Evolutionary conservation across 148 eudicot species (phyloP).

Genomic region (Silene conica): DNA sequence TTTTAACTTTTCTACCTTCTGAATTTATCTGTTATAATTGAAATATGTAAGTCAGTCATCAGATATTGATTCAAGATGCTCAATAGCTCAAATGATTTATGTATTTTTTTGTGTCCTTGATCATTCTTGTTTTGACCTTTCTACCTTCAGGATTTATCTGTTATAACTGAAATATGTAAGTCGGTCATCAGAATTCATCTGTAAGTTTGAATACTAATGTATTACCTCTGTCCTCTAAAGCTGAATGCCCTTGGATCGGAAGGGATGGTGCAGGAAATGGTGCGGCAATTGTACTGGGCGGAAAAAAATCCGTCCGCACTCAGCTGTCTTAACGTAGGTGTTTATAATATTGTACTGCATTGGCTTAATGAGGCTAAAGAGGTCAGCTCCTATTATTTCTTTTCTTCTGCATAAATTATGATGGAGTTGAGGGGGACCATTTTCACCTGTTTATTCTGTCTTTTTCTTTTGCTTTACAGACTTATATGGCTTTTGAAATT

Average conservation of each 20-base stretch:
- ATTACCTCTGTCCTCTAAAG: slow-evolving; percentile 28
- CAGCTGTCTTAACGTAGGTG: slow-evolving; percentile 25
- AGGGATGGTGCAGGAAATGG: slow-evolving; percentile 66
- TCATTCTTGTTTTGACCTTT: background rate
- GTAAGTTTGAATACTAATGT: slow-evolving; percentile 12
- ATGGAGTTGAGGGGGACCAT: background rate
- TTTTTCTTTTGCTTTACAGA: slow-evolving; percentile 38
- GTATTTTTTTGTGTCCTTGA: background rate
- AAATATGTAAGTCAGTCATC: background rate
- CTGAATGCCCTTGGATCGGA: slow-evolving; percentile 69
- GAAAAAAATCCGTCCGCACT: slow-evolving; percentile 37
- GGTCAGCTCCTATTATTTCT: slow-evolving; percentile 29
- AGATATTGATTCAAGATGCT: background rate
- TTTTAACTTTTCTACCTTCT: background rate
- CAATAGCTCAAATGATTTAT: background rate
- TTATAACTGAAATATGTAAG: background rate
- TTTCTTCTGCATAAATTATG: background rate
- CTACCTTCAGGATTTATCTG: background rate
- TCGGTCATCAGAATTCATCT: background rate
- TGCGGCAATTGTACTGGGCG: slow-evolving; percentile 43
- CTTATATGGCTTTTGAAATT: slow-evolving; percentile 49
- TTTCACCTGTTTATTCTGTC: slow-evolving; percentile 11
- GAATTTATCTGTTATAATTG: background rate
- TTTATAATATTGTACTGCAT: slow-evolving; percentile 69
- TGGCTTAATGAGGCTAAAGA: slow-evolving; percentile 67